Evolutionary conservation across 108 stramenopile species (phyloP), one percentile per base, ranked within the genome.

Genomic region (Parmales sp.): DNA sequence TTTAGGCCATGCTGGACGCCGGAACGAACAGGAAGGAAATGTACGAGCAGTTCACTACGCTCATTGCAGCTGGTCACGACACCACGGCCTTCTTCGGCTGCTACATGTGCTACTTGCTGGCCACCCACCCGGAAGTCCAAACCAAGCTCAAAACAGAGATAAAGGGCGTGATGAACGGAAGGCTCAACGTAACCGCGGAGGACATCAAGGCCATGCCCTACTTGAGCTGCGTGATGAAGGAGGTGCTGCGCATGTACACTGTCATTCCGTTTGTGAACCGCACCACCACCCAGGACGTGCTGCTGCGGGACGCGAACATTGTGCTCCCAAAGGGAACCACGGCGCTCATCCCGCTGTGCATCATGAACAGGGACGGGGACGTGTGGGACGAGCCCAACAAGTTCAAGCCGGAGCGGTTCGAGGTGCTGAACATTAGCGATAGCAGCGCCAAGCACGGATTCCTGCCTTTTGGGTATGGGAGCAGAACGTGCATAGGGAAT

Each of bases 21-120:
- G n/a, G n/a, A n/a, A n/a, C n/a, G n/a, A n/a, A n/a, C n/a, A n/a
- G 26, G 28, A 43, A 48, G 34, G 29, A 71, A 23, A 70, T 66
- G 39, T 45, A 31, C 28, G 72, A 72, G 19, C 76, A 77, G 38
- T 51, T 60, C 23, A 41, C 38, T 13, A 77, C 76, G 19, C 51
- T 77, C 37, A 9, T 77, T 31, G 49, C 72, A 36, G 76, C 76
- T 23, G 76, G 76, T 3, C 76, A 77, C 68, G 76, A 77, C 63
- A 77, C 76, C 45, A 69, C 76, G 11, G 66, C 72, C 28, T 77
- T 65, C 51, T 73, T 71, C 69, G 18, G 29, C 22, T 69, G 67
- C 23, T 77, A 77, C 64, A 39, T 49, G 16, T n/a, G 26, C 16
- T 70, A 63, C 37, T 5, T 69, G 48, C 54, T 77, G 19, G 67